A percentile compares a stretch with the other conserved stretches of the same genome.
phyloP scores from a whole-genome alignment of 768 basidiomycete genomes.

The Amanita polypyramis region DNA sequence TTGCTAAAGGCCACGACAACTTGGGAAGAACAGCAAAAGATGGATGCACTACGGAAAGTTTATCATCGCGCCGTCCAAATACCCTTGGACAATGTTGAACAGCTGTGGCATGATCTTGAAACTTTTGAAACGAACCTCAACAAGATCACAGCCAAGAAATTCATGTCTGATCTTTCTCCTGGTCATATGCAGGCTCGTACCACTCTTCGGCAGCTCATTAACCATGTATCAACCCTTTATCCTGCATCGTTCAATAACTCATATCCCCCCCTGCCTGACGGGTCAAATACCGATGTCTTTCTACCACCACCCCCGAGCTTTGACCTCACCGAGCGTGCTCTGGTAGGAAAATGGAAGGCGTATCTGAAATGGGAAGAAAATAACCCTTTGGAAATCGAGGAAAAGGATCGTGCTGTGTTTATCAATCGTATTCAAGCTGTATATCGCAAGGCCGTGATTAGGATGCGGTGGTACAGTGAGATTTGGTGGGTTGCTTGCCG shows the following conservation, averaged over 20 bases:
- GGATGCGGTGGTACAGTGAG: constrained; percentile 92
- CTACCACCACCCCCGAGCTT: constrained; percentile 69
- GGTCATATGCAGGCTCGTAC: constrained; percentile 93
- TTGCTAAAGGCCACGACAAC: constrained; percentile 53
- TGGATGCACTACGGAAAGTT: constrained; percentile 84
- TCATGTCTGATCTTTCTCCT: constrained; percentile 86
- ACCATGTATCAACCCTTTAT: constrained; percentile 57
- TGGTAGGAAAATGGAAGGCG: constrained; percentile 81
- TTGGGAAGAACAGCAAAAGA: constrained; percentile 95
- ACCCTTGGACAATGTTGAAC: constrained; percentile 88
- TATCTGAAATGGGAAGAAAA: constrained; percentile 95
- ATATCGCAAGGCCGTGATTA: constrained; percentile 81
- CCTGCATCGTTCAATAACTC: constrained; percentile 23
- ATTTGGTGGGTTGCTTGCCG: constrained; percentile 55
- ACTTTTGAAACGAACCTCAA: constrained; percentile 85
- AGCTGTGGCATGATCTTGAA: constrained; percentile 90
- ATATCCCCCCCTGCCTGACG: constrained; percentile 19
- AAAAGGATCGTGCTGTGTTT: constrained; percentile 60
- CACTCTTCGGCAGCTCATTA: constrained; percentile 69
- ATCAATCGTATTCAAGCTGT: constrained; percentile 68
- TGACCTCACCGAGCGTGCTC: constrained; percentile 55
- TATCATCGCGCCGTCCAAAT: constrained; percentile 94
- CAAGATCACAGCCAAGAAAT: constrained; percentile 92
- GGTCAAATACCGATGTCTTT: constrained; percentile 29
- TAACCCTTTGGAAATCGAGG: constrained; percentile 89